Evolutionary conservation across 306 rosid species (phyloP).

Genomic region (Pueraria montana): DNA sequence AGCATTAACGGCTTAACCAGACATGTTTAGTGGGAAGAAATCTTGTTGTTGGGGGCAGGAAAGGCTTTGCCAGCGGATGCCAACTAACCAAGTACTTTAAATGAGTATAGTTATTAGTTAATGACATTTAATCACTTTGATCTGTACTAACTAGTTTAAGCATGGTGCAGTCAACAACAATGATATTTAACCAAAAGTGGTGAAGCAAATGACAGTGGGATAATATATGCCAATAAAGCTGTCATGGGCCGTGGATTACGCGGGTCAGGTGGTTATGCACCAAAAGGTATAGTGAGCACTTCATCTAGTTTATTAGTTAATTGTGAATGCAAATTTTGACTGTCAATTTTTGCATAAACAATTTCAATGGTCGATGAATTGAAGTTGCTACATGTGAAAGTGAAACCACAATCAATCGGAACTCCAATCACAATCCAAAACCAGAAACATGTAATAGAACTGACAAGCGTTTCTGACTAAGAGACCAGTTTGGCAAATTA

Average conservation of each 20-base stretch:
- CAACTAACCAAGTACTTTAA: slow-evolving; percentile 15
- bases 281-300: neutral
- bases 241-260: slow-evolving; percentile 11
- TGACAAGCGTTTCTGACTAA: too few relatives aligned
- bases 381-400: too few relatives aligned
- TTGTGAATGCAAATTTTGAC: neutral
- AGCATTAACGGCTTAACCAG: neutral
- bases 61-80: neutral
- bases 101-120: slow-evolving; percentile 27
- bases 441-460: too few relatives aligned
- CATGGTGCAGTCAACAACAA: slow-evolving; percentile 3
- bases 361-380: neutral
- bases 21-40: slow-evolving; percentile 22
- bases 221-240: neutral
- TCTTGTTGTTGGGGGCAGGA: neutral
- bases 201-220: slow-evolving; percentile 33
- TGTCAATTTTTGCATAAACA: slow-evolving; percentile 32
- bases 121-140: neutral
- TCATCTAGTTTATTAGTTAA: neutral
- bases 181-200: neutral
- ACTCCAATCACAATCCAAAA: too few relatives aligned
- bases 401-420: too few relatives aligned
- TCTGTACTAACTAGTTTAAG: slow-evolving; percentile 8
- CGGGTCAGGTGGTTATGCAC: neutral
- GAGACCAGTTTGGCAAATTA: too few relatives aligned